Base-by-base conservation (phyloP, 148 eudicot species). In the Limonium bicolor region DNA sequence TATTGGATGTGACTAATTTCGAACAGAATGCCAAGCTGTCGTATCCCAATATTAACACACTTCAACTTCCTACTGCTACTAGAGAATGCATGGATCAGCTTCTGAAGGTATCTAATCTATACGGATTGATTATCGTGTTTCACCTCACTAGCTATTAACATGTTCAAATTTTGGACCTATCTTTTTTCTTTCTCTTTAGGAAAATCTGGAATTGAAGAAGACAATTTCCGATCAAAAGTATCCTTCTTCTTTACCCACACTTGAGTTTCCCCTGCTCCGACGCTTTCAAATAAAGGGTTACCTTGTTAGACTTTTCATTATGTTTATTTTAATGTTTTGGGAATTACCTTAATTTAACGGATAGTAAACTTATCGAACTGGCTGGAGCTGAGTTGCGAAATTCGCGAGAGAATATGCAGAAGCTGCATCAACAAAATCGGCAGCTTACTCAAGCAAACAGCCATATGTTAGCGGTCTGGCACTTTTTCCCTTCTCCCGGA, bases 371-470 rank as follows among this genome's bases (percentile, higher is more conserved):
- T 45, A 59, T 74, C 48, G 80, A 78, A 48, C 23, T 67, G 56
- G 67, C 51, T 29, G 80, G 70, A 39, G 21, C 34, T 56, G 72
- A 73, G 61, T 33, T 74, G 23, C 74, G 62, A 39, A 70, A 62
- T 56, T 41, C 70, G 30, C 47, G 66, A 42, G 43, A 64, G 29
- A 70, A 56, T 60, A 53, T 70, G 65, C 77, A 67, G 66, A 70
- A 67, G 48, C 15, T 62, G 52, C 80, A 67, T 54, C 67, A 64
- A 55, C 80, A 73, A 68, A 78, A 78, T 60, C 25, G 36, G 16
- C 74, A 73, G n/a, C 72, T 78, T 26, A 77, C 77, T 43, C 73
- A 63, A 54, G 64, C 80, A 36, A 64, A 78, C 58, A 59, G 58
- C 57, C 72, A 70, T 20, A 61, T 78, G 59, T 58, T 73, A 16